phyloP scores from a whole-genome alignment of 73 alveolate species.

The Diophrys sp. region DNA sequence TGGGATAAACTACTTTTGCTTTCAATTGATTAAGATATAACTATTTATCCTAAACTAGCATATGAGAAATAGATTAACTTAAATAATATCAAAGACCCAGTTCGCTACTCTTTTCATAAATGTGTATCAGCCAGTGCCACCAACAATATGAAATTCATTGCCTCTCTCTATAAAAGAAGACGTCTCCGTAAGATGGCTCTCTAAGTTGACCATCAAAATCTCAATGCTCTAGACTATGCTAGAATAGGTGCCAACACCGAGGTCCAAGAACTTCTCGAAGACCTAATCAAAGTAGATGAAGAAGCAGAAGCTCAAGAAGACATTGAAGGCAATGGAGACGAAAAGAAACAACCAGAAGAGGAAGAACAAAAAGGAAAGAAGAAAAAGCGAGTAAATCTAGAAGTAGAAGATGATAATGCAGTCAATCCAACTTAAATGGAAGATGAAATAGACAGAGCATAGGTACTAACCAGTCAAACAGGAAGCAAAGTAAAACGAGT shows the following conservation, averaged over 20 bases:
- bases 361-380: background rate
- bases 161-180: background rate
- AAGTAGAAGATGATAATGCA: too few relatives aligned
- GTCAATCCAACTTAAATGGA: background rate
- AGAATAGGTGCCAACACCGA: slow-evolving; percentile 16
- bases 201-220: slow-evolving; percentile 17
- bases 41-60: slow-evolving; percentile 15
- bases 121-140: slow-evolving; percentile 13
- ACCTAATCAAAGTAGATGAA: slow-evolving; percentile 14
- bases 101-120: slow-evolving; percentile 24
- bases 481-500: background rate
- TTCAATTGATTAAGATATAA: slow-evolving; percentile 11
- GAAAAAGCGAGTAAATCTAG: too few relatives aligned
- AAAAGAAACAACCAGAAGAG: background rate
- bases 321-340: background rate
- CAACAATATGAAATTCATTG: slow-evolving; percentile 17
- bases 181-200: slow-evolving; percentile 12
- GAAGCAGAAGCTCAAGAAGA: background rate
- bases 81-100: background rate
- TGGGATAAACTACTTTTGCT: slow-evolving; percentile 18
- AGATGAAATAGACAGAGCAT: background rate
- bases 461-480: background rate
- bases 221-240: slow-evolving; percentile 30
- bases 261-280: slow-evolving; percentile 7
- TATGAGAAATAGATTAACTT: background rate